Base-by-base conservation (phyloP, 2,329 filamentous ascomycete genomes). In the Fonsecaea monophora region DNA sequence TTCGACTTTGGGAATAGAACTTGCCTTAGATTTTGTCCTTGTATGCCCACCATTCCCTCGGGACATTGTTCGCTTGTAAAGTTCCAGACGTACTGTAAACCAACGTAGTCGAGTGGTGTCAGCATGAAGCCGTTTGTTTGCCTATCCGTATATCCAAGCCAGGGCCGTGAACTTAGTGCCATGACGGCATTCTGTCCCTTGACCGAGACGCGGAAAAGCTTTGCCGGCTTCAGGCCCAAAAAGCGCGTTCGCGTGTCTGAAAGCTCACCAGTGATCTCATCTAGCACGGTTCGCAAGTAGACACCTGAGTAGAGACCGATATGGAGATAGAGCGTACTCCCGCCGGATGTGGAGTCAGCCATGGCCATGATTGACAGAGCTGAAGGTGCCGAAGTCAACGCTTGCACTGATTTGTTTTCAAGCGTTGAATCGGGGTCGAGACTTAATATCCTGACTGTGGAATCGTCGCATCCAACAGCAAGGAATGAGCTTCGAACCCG, bases 221-320 rank as follows among this genome's bases (percentile, higher is more conserved):
- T 92, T 53, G 96, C 94, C 34, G 92, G 88, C 73, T 95, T 95
- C 0, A 94, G 91, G 0, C 96, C 96, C 8, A 99, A 83, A 79
- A 99, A 99, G 64, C 96, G 93, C 68, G 95, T 95, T 54, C 95
- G 86, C 0, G 94, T 98, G 76, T 99, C 94, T 1, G 94, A 96
- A 40, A 99, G 84, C 77, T 99, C 95, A 66, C 96, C 96, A 2
- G 94, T 98, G 48, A 97, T 87, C 76, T 98, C 96, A 74, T 99
- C 95, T 15, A 99, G 83, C 5, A 97, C 92, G 0, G 95, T 98
- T 53, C 96, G 89, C 30, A 99, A 87, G 76, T 99, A 99, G 10
- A 99, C 93, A 64, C 96, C 95, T 35, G 94, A 98, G 76, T 95
- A 90, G 1, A 99, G 86, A 63, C 95, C 96, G 68, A 99, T 98